Percentiles rank a stretch among this genome's conserved stretches.
phyloP scores from a whole-genome alignment of 331 rosid species.

The Erythrophleum ivorense region DNA sequence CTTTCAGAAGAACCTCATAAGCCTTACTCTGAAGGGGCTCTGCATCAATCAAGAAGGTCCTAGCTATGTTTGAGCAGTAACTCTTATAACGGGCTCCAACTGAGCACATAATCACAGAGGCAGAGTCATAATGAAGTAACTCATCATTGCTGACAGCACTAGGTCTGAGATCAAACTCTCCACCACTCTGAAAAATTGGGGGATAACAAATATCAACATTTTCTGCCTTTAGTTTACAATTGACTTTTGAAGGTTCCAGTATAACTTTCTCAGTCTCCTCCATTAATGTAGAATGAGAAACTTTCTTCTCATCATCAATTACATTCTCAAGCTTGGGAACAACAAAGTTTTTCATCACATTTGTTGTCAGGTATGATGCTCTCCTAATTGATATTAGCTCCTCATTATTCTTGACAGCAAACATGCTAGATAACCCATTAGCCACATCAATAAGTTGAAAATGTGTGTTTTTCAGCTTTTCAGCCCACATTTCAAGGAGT shows the following conservation, averaged over 20 bases:
- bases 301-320: conserved; percentile 19
- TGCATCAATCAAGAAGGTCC: conserved; percentile 25
- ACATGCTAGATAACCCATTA: conserved; percentile 5
- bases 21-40: conserved; percentile 17
- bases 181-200: conserved; percentile 17
- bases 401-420: conserved; percentile 5
- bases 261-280: conserved; percentile 20
- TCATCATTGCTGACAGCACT: conserved; percentile 21
- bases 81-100: conserved; percentile 14
- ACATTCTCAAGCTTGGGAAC: conserved; percentile 17
- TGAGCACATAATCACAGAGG: conserved; percentile 2
- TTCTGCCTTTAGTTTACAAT: conserved; percentile 7
- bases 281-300: conserved; percentile 20
- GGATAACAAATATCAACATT: conserved; percentile 22
- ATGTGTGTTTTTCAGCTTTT: not conserved
- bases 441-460: conserved; percentile 4
- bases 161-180: conserved; percentile 18
- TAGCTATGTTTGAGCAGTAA: conserved; percentile 22
- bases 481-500: conserved; percentile 1
- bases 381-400: conserved; percentile 13
- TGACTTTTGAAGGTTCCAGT: conserved; percentile 19
- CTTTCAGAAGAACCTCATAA: conserved; percentile 13
- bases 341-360: conserved; percentile 21
- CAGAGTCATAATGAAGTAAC: conserved; percentile 15
- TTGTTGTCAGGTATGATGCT: conserved; percentile 10